phyloP scores from a whole-genome alignment of 2,329 filamentous ascomycete genomes.

The Neonectria sp. region DNA sequence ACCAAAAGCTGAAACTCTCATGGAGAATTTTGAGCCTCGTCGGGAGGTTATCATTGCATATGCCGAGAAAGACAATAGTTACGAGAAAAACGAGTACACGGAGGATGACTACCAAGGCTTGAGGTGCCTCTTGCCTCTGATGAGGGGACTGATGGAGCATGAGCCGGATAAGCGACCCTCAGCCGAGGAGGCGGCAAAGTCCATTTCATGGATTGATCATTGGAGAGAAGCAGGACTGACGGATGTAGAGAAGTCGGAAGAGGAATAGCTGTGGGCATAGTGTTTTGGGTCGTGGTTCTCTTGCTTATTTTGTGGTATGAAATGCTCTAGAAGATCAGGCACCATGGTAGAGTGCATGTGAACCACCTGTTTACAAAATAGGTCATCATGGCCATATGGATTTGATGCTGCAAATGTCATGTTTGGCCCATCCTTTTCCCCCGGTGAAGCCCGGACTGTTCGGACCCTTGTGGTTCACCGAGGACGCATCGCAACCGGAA shows the following conservation, averaged over 20 bases:
- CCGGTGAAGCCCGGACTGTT: background rate
- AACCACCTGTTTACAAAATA: background rate
- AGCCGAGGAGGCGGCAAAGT: slow-evolving; percentile 1
- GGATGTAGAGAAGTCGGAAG: background rate
- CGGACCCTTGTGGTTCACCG: slow-evolving; percentile 5
- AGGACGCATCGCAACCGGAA: background rate
- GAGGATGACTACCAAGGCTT: slow-evolving; percentile 23
- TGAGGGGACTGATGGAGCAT: slow-evolving; percentile 17
- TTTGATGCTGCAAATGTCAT: background rate
- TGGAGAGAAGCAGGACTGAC: slow-evolving; percentile 28
- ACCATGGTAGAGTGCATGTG: background rate
- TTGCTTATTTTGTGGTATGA: background rate
- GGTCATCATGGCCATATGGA: background rate
- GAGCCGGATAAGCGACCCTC: slow-evolving; percentile 20
- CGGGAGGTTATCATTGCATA: background rate
- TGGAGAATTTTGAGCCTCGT: slow-evolving; percentile 1
- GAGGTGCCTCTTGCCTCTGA: slow-evolving; percentile 6
- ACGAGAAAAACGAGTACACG: background rate
- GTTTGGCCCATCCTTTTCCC: background rate
- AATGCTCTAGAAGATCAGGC: too few relatives aligned
- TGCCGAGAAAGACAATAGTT: background rate
- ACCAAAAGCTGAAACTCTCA: background rate
- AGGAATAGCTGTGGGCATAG: background rate
- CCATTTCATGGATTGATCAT: slow-evolving; percentile 41
- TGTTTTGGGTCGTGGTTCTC: background rate